phyloP scores from a whole-genome alignment of 2,329 filamentous ascomycete genomes.

The Scytalidium lignicola region DNA sequence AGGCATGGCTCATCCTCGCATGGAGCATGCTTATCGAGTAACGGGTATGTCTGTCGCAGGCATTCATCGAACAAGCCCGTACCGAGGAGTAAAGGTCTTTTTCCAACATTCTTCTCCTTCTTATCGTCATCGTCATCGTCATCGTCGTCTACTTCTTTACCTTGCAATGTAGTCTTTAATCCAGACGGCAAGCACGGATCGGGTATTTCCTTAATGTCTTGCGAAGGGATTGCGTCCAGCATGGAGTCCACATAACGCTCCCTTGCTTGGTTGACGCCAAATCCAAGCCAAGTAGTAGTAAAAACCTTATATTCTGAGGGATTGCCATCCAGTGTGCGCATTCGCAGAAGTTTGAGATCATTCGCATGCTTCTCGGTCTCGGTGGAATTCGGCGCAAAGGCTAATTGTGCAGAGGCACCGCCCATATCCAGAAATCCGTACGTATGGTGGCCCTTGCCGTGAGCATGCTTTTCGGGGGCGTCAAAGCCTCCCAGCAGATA shows the following conservation, averaged over 20 bases:
- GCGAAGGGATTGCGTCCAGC: slow-evolving; percentile 58
- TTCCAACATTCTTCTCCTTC: slow-evolving; percentile 20
- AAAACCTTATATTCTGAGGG: slow-evolving; percentile 83
- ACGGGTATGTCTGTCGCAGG: slow-evolving; percentile 71
- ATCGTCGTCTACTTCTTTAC: slow-evolving; percentile 44
- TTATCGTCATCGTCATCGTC: slow-evolving; percentile 13
- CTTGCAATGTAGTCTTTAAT: slow-evolving; percentile 68
- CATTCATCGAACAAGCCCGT: slow-evolving; percentile 88
- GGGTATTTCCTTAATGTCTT: slow-evolving; percentile 61
- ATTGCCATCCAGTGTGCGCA: slow-evolving; percentile 77
- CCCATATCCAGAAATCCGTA: slow-evolving; percentile 99
- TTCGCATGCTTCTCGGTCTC: slow-evolving; percentile 86
- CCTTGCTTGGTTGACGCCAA: slow-evolving; percentile 92
- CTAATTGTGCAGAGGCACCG: slow-evolving; percentile 94
- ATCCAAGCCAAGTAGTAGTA: slow-evolving; percentile 93
- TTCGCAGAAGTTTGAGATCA: slow-evolving; percentile 78
- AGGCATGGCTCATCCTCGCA: slow-evolving; percentile 83
- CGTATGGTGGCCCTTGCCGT: slow-evolving; percentile 85
- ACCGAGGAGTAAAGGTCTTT: slow-evolving; percentile 61
- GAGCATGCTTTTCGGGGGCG: slow-evolving; percentile 63
- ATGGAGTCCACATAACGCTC: slow-evolving; percentile 76
- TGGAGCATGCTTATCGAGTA: slow-evolving; percentile 83
- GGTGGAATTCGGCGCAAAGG: slow-evolving; percentile 90
- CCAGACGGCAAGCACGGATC: slow-evolving; percentile 88
- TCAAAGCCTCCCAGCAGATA: slow-evolving; percentile 93